Percentiles rank a stretch among this genome's conserved stretches.
phyloP scores from a whole-genome alignment of 1,139 yeast genomes.

The Saccharomyces hybrid region DNA sequence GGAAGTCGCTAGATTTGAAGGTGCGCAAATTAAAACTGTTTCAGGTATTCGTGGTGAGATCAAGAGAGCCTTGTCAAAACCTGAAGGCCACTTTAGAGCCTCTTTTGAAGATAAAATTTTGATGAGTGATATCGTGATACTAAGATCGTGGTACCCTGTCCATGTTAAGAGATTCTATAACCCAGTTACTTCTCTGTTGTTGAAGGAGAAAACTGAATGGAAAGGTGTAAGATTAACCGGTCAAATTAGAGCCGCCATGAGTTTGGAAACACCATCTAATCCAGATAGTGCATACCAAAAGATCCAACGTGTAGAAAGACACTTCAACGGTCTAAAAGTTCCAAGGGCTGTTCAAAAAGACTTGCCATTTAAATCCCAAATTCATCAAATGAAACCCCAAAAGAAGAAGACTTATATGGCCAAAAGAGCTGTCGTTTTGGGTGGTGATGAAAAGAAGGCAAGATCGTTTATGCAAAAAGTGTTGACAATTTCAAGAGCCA shows the following conservation, averaged over 20 bases:
- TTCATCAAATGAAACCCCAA: conserved; percentile 81
- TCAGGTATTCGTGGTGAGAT: conserved; percentile 98
- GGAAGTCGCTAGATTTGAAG: conserved; percentile 97
- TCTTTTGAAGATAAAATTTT: conserved; percentile 93
- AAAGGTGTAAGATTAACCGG: conserved; percentile 95
- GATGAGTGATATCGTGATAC: conserved; percentile 78
- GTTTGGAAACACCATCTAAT: conserved; percentile 57
- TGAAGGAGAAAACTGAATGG: conserved; percentile 78
- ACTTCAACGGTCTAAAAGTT: conserved; percentile 78
- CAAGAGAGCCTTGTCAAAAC: conserved; percentile 85
- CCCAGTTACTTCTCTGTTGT: conserved; percentile 86
- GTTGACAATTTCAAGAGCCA: conserved; percentile 75
- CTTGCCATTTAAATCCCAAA: conserved; percentile 88
- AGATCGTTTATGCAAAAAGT: conserved; percentile 84
- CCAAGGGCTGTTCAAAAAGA: conserved; percentile 71
- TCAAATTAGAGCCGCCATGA: conserved; percentile 73
- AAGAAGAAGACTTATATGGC: conserved; percentile 75
- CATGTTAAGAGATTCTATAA: conserved; percentile 84
- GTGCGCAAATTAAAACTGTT: conserved; percentile 93
- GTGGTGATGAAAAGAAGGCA: conserved; percentile 91
- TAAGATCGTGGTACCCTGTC: conserved; percentile 97
- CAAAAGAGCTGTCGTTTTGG: conserved; percentile 89
- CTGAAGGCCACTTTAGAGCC: conserved; percentile 98
- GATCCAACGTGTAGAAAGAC: conserved; percentile 79
- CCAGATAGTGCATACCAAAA: conserved; percentile 67